Evolutionary conservation across 768 basidiomycete genomes (phyloP).

Genomic region (Boletus patriciae): DNA sequence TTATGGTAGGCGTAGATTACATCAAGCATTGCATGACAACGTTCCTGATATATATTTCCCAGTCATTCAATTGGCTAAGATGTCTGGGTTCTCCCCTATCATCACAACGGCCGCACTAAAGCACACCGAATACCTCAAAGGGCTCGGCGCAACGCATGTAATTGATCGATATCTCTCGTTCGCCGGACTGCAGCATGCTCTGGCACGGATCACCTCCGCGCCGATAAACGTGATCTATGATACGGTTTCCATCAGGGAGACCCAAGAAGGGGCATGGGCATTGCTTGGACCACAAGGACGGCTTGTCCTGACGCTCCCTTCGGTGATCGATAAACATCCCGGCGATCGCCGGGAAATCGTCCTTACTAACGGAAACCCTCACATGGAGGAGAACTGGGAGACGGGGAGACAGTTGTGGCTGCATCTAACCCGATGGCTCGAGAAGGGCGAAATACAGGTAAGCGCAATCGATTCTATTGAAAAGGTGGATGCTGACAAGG

Average conservation of each 20-base stretch:
- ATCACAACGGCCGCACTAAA: conserved; percentile 38
- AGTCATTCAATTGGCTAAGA: conserved; percentile 42
- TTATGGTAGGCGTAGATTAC: conserved; percentile 37
- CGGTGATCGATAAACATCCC: conserved; percentile 29
- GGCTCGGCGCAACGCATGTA: conserved; percentile 36
- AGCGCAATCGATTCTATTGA: background rate
- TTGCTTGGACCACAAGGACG: conserved; percentile 40
- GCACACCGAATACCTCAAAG: conserved; percentile 36
- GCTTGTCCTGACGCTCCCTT: conserved; percentile 36
- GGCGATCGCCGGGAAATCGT: conserved; percentile 31
- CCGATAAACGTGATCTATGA: conserved; percentile 40
- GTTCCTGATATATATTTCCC: conserved; percentile 17
- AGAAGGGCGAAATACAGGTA: conserved; percentile 34
- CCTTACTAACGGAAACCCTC: conserved; percentile 35
- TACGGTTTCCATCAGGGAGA: conserved; percentile 38
- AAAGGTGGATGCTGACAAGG: background rate
- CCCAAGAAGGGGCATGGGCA: conserved; percentile 39
- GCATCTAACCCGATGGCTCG: conserved; percentile 29
- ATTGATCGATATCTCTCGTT: conserved; percentile 33
- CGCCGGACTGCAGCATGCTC: conserved; percentile 33
- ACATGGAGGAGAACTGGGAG: conserved; percentile 35
- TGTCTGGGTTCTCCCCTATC: conserved; percentile 41
- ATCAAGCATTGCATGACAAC: conserved; percentile 4
- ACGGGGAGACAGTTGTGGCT: conserved; percentile 34
- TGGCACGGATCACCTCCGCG: conserved; percentile 38